A percentile compares a stretch with the other conserved stretches of the same genome.
phyloP scores from a whole-genome alignment of 2,329 filamentous ascomycete genomes.

The Colletotrichum lindemuthianum region DNA sequence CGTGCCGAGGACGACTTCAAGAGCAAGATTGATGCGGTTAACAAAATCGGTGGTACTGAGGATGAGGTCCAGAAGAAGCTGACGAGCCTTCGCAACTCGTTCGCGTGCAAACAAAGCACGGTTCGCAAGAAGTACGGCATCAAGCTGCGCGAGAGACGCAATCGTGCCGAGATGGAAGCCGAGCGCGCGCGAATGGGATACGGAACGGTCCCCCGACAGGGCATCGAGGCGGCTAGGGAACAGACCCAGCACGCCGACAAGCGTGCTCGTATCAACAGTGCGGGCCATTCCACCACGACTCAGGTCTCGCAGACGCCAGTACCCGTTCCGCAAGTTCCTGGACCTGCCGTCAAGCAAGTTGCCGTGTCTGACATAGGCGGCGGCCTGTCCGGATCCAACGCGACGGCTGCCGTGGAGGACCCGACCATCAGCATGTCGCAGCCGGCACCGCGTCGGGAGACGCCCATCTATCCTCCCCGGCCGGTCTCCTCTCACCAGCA shows the following conservation, averaged over 20 bases:
- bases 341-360: conserved; percentile 39
- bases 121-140: conserved; percentile 69
- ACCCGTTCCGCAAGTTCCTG: too few relatives aligned
- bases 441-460: not conserved
- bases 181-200: conserved; percentile 51
- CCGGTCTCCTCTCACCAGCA: conserved; percentile 18
- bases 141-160: conserved; percentile 59
- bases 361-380: conserved; percentile 48
- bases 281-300: conserved; percentile 7
- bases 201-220: conserved; percentile 3
- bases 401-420: conserved; percentile 49
- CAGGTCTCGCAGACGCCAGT: not conserved
- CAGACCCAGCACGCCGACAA: conserved; percentile 17
- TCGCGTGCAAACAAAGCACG: conserved; percentile 65
- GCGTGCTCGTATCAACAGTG: conserved; percentile 17
- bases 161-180: conserved; percentile 56
- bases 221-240: not conserved
- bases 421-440: conserved; percentile 42
- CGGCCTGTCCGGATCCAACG: conserved; percentile 47
- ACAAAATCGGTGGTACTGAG: not conserved
- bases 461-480: not conserved
- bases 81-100: conserved; percentile 60
- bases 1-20: conserved; percentile 44
- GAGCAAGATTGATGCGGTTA: conserved; percentile 11
- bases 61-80: conserved; percentile 41